A percentile compares a stretch with the other conserved stretches of the same genome.
phyloP scores from a whole-genome alignment of 805 yeast species.

The Zygosaccharomyces bailii region DNA sequence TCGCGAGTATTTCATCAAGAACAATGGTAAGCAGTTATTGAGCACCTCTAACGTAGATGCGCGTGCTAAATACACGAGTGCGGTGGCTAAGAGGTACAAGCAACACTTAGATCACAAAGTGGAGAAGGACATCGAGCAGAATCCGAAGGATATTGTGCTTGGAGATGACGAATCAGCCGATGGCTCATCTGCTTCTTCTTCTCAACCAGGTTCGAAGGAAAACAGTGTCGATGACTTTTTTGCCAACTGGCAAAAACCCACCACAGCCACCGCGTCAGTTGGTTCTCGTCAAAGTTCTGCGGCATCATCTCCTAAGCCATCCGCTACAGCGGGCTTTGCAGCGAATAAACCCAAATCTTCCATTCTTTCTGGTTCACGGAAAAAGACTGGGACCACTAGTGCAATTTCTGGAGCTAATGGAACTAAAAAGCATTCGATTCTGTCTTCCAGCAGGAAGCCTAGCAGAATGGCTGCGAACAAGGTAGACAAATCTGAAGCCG shows the following conservation, averaged over 20 bases:
- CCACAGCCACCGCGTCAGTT: constrained; percentile 46
- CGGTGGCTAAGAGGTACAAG: constrained; percentile 76
- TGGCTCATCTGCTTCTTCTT: constrained; percentile 24
- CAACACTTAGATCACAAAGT: constrained; percentile 72
- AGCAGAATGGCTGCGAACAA: constrained; percentile 55
- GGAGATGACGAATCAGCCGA: constrained; percentile 24
- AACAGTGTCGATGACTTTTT: constrained; percentile 79
- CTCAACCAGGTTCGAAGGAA: constrained; percentile 36
- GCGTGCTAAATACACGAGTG: constrained; percentile 72
- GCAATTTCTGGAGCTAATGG: constrained; percentile 22
- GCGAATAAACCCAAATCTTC: constrained; percentile 19
- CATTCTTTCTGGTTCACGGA: constrained; percentile 29
- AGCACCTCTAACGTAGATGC: constrained; percentile 51
- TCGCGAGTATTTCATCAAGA: constrained; percentile 73
- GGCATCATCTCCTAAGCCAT: constrained; percentile 11
- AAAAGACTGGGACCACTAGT: constrained; percentile 22
- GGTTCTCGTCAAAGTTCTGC: constrained; percentile 21
- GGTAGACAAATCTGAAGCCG: constrained; percentile 50
- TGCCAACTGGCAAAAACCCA: constrained; percentile 84
- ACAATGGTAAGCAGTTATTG: constrained; percentile 77
- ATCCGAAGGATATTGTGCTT: constrained; percentile 71
- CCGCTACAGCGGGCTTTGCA: constrained; percentile 7
- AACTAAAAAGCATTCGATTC: constrained; percentile 42
- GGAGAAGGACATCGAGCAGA: constrained; percentile 58
- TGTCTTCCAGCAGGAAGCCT: constrained; percentile 57